Base-by-base conservation (phyloP, 441 rosid genomes). In the Syzygium malaccense region DNA sequence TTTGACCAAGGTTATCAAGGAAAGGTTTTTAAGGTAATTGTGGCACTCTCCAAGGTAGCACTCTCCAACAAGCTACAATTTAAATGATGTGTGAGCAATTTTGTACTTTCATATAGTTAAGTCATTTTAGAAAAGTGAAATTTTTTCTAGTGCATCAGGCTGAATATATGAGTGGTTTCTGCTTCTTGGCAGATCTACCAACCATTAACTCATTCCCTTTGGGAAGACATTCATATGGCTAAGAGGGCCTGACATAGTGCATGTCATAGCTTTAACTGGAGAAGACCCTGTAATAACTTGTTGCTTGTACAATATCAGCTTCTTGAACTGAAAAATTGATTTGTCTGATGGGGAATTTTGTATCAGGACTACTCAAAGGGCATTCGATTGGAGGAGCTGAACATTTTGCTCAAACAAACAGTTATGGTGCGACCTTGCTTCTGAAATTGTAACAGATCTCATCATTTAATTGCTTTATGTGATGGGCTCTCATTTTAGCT, bases 301-400 rank as follows among this genome's bases (percentile, higher is more conserved):
- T 75, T 75, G 83, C 51, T 75, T 75, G 49, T 37, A 23, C 49
- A 78, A 20, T 62, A 28, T 79, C 84, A 55, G 84, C 71, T 87
- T 85, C 88, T 58, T 32, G 87, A 56, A 60, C 83, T 86, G 88
- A 78, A 91, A 87, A 60, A 86, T 89, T 28, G 90, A 75, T 86
- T 48, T 87, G 60, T 57, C 60, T 80, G 88, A 80, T 56, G 90
- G 86, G 86, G 86, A 88, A 55, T 62, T 60, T 91, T 57, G 32
- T 48, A 92, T 90, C 95, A 98, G 99, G 98, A 98, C 92, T 97
- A 95, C 91, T 96, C 98, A 26, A 96, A 91, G 94, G 98, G 98
- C 86, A 88, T 92, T 90, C 99, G 99, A 89, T 95, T 98, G 95
- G 96, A 95, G 93, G 99, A 98, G 93, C 88, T 98, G 91, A 96